phyloP scores from a whole-genome alignment of 495 filamentous ascomycete genomes.

The Clohesyomyces aquaticus region DNA sequence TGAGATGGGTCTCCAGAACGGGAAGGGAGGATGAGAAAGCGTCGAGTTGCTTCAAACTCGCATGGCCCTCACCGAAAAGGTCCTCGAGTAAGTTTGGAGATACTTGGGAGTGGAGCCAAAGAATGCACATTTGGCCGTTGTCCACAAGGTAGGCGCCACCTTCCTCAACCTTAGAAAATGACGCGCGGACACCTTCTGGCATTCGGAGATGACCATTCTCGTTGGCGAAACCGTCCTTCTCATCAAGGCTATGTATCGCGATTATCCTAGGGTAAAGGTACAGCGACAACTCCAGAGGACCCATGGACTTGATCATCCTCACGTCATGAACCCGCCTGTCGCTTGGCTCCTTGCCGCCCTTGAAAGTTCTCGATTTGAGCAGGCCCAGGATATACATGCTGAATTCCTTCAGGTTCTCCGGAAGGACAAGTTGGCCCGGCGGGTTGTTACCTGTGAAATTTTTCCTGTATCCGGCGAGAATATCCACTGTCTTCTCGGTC shows the following conservation, averaged over 20 bases:
- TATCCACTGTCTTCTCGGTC: conserved; percentile 92
- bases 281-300: conserved; percentile 78
- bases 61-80: conserved; percentile 80
- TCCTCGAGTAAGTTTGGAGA: conserved; percentile 84
- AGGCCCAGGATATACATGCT: conserved; percentile 95
- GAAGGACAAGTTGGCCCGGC: conserved; percentile 90
- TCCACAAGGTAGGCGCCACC: conserved; percentile 98
- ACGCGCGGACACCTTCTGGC: conserved; percentile 67
- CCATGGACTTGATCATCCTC: conserved; percentile 86
- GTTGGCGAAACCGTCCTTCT: conserved; percentile 80
- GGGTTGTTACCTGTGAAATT: conserved; percentile 84
- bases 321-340: conserved; percentile 91
- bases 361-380: conserved; percentile 90
- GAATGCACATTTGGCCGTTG: conserved; percentile 84
- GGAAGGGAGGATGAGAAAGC: conserved; percentile 71
- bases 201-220: conserved; percentile 80
- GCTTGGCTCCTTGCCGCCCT: conserved; percentile 86
- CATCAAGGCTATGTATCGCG: conserved; percentile 79
- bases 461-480: conserved; percentile 91
- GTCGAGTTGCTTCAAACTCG: conserved; percentile 73
- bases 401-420: conserved; percentile 95
- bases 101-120: conserved; percentile 84
- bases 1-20: conserved; percentile 88
- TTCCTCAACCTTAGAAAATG: conserved; percentile 86
- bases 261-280: conserved; percentile 97